Percentiles rank a stretch among this genome's conserved stretches.
These are phyloP conservation scores for Teratosphaeria viscida DNA, from an alignment of 2,329 filamentous ascomycete species.

Conservation along the genomic window DNA sequence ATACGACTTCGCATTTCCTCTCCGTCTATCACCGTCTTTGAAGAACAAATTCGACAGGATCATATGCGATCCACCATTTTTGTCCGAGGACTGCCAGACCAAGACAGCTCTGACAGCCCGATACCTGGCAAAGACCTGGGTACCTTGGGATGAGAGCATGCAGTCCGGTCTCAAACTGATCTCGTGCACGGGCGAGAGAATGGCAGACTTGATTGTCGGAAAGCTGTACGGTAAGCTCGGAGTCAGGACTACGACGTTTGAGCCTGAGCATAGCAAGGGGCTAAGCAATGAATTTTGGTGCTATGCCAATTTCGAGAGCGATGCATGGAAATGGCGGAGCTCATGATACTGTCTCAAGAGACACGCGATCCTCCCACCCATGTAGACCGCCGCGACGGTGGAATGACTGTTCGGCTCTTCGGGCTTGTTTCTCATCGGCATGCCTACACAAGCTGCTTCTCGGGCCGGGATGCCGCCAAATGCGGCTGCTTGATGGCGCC, in stretches of 20 bases:
- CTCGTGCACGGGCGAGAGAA: constrained; percentile 67
- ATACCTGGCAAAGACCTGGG: constrained; percentile 54
- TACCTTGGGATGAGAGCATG: constrained; percentile 9
- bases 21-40: constrained; percentile 49
- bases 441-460: background rate
- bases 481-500: background rate
- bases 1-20: constrained; percentile 63
- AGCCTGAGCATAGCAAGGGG: constrained; percentile 58
- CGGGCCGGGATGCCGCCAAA: background rate
- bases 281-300: constrained; percentile 74
- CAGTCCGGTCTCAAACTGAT: constrained; percentile 38
- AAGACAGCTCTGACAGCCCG: constrained; percentile 66
- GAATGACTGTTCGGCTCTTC: background rate
- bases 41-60: constrained; percentile 58
- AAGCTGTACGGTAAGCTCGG: constrained; percentile 59
- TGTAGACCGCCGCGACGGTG: background rate
- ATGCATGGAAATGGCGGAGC: constrained; percentile 15
- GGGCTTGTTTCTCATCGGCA: background rate
- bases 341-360: background rate
- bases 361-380: background rate
- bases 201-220: constrained; percentile 49
- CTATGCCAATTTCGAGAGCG: constrained; percentile 66
- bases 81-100: constrained; percentile 71
- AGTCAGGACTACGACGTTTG: constrained; percentile 55
- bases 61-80: constrained; percentile 68